Conservation (phyloP, 345 rosid species). For the Murraya koenigii region DNA sequence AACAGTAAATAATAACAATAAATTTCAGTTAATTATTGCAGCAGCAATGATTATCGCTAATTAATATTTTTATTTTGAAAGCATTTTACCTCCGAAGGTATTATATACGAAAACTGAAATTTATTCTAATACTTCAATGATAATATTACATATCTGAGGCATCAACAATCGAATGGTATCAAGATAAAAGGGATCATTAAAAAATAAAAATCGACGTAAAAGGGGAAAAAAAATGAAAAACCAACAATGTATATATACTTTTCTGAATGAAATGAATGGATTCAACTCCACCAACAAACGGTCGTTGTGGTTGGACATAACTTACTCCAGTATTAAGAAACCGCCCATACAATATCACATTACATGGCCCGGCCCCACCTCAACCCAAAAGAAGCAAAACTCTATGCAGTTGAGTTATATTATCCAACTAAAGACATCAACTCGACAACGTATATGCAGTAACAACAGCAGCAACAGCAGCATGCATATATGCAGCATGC, state of each 20-base stretch:
- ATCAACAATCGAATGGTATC: not conserved
- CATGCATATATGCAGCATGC: not conserved
- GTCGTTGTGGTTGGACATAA: constrained; percentile 22
- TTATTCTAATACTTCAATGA: too few relatives aligned
- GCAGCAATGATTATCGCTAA: too few relatives aligned
- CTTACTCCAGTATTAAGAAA: constrained; percentile 3
- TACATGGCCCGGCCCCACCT: not conserved
- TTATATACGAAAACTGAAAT: too few relatives aligned
- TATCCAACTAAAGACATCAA: not conserved
- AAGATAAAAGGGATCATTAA: not conserved
- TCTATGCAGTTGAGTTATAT: not conserved
- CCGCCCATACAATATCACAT: not conserved
- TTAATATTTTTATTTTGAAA: too few relatives aligned
- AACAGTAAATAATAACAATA: too few relatives aligned
- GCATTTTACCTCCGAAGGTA: too few relatives aligned
- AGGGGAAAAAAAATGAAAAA: not conserved
- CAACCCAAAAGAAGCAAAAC: not conserved
- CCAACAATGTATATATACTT: not conserved
- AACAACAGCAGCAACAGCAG: not conserved
- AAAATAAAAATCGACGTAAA: not conserved
- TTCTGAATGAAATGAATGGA: not conserved
- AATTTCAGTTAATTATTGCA: too few relatives aligned
- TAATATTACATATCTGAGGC: not conserved
- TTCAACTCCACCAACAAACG: constrained; percentile 16
- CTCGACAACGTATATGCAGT: too few relatives aligned